phyloP scores from a whole-genome alignment of 352 stramenopile species.

The Phytophthora melonis region DNA sequence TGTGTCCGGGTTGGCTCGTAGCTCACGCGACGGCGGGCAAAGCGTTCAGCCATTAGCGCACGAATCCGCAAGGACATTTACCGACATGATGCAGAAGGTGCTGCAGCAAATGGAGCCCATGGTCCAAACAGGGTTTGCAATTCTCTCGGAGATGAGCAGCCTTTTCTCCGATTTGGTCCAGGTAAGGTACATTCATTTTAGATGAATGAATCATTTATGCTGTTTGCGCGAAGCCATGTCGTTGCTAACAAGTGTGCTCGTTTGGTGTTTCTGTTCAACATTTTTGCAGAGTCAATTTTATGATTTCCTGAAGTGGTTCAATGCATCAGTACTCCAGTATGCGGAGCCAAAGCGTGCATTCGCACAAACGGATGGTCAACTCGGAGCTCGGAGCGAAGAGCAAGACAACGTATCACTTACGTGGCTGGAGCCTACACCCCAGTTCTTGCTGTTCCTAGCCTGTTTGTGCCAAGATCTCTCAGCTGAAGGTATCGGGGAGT shows the following conservation, averaged over 20 bases:
- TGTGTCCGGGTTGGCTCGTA: constrained; percentile 49
- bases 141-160: constrained; percentile 76
- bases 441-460: constrained; percentile 78
- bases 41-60: constrained; percentile 69
- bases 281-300: constrained; percentile 72
- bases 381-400: constrained; percentile 15
- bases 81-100: constrained; percentile 82
- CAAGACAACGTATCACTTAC: constrained; percentile 52
- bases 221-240: neutral
- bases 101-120: constrained; percentile 84
- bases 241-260: constrained; percentile 2
- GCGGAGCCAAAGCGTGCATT: constrained; percentile 77
- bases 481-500: constrained; percentile 71
- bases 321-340: constrained; percentile 67
- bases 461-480: constrained; percentile 77
- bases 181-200: constrained; percentile 34
- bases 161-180: constrained; percentile 85
- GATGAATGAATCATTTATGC: too few species aligned
- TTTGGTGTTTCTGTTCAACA: neutral
- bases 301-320: constrained; percentile 87
- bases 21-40: constrained; percentile 36
- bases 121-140: constrained; percentile 67
- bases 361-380: neutral
- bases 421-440: constrained; percentile 67
- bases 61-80: constrained; percentile 62